Conservation (phyloP, 768 basidiomycete genomes). For the Calvatia gigantea region DNA sequence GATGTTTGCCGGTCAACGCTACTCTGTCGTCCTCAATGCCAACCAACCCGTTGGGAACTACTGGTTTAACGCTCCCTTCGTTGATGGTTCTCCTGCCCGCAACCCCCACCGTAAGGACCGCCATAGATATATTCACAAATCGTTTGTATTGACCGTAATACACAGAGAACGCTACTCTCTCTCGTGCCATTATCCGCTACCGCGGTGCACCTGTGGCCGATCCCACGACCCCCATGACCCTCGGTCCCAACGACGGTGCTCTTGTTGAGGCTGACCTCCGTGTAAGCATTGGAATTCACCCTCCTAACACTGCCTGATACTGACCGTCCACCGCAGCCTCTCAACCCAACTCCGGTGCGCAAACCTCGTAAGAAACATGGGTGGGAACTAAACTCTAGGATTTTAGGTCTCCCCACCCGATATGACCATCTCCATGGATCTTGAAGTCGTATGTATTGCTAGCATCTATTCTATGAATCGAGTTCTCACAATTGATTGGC, state of each 20-base stretch:
- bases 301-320: neutral
- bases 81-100: slow-evolving; percentile 25
- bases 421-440: slow-evolving; percentile 28
- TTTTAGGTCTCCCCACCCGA: slow-evolving; percentile 12
- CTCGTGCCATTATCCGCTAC: slow-evolving; percentile 36
- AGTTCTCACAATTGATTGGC: neutral
- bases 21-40: slow-evolving; percentile 37
- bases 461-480: slow-evolving; percentile 8
- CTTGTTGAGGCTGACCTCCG: slow-evolving; percentile 34
- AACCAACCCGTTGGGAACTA: slow-evolving; percentile 45
- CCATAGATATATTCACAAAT: neutral
- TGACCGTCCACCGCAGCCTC: slow-evolving; percentile 14
- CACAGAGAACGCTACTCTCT: slow-evolving; percentile 15
- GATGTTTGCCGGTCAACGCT: slow-evolving; percentile 48
- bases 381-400: neutral
- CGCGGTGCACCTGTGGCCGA: slow-evolving; percentile 29
- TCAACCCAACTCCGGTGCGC: slow-evolving; percentile 16
- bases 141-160: too few species aligned
- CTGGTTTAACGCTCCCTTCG: slow-evolving; percentile 38
- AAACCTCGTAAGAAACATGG: neutral
- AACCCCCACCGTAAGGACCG: slow-evolving; percentile 26
- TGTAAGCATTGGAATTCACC: neutral
- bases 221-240: slow-evolving; percentile 24
- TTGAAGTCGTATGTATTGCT: slow-evolving; percentile 16
- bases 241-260: slow-evolving; percentile 19